These are phyloP conservation scores for Verticillium albo-atrum DNA, from an alignment of 2,329 filamentous ascomycete species.

Conservation along the genomic window DNA sequence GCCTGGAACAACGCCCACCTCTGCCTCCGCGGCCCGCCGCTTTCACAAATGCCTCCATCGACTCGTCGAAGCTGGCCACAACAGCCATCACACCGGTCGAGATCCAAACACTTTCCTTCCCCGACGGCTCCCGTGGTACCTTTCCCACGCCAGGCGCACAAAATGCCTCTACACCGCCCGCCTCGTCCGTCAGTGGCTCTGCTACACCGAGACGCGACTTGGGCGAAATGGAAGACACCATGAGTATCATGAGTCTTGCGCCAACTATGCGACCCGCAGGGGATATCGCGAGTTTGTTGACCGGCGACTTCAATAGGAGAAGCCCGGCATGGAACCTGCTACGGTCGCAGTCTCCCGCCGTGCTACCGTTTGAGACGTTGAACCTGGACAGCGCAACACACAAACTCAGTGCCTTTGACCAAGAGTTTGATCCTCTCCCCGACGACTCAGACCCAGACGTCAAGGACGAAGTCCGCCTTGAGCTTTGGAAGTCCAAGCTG, in stretches of 20 bases:
- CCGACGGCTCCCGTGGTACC: conserved; percentile 63
- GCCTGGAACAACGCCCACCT: conserved; percentile 47
- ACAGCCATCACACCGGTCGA: conserved; percentile 81
- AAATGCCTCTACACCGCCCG: conserved; percentile 19
- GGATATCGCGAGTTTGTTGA: conserved; percentile 79
- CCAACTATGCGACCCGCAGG: conserved; percentile 58
- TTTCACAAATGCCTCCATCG: conserved; percentile 19
- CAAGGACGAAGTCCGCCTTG: conserved; percentile 56
- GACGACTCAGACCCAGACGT: conserved; percentile 39
- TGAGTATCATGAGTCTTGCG: conserved; percentile 63
- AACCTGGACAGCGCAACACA: conserved; percentile 38
- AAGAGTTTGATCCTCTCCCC: conserved; percentile 75
- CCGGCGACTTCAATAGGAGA: conserved; percentile 61
- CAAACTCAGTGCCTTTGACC: conserved; percentile 61
- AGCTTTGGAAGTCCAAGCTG: conserved; percentile 82
- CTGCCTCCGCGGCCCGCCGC: conserved; percentile 45
- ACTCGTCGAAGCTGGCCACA: conserved; percentile 56
- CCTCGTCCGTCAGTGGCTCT: conserved; percentile 29
- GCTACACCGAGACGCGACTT: conserved; percentile 30
- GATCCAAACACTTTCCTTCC: conserved; percentile 70
- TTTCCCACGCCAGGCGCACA: conserved; percentile 36
- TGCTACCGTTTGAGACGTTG: conserved; percentile 56
- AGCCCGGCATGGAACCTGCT: conserved; percentile 67
- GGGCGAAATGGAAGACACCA: conserved; percentile 56
- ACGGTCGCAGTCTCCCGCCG: conserved; percentile 54